Base-by-base conservation (phyloP, 345 rosid species). In the Syzygium aromaticum region DNA sequence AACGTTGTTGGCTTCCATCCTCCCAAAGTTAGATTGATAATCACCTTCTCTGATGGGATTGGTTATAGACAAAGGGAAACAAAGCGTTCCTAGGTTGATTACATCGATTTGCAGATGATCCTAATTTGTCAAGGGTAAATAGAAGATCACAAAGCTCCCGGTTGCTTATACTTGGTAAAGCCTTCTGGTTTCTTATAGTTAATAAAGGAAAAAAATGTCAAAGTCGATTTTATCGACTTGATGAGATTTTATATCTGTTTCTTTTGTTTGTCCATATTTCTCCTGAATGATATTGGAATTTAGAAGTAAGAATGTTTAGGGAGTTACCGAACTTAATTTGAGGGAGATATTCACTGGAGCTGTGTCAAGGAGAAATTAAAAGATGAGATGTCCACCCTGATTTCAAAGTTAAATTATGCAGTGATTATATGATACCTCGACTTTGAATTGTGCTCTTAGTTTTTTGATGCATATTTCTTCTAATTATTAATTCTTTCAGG, bases 401-500 rank as follows among this genome's bases (percentile, higher is more conserved):
- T 51, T 51, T 51, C 5, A 17, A 33, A 73, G 80, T 73, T 73
- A 19, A 64, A 4, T 73, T 73, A 33, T 17, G 6, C 2, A 0
- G 80, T 73, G 80, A 73, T 30, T 28, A 85, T 23, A 53, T 13
- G n/a, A 43, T 56, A 30, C 14, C 15, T 25, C 16, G 23, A 21
- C 40, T 6, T 57, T 53, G 27, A 52, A 38, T n/a, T 43, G 6
- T 3, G 11, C 52, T 85, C 15, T 56, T 56, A 1, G n/a, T 14
- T 53, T 15, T 30, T 40, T 54, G 5, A 23, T 43, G 8, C 21
- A 27, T 85, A 17, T 53, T 56, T 16, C 30, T 40, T 51, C 52
- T 84, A 27, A 88, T 88, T 49, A 84, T 73, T 87, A 56, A 43
- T 88, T 33, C 80, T 82, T 54, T 77, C 92, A 97, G 99, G 94